These are phyloP conservation scores for Podila minutissima DNA, from an alignment of 192 early-diverging fungal species.

Conservation along the genomic window DNA sequence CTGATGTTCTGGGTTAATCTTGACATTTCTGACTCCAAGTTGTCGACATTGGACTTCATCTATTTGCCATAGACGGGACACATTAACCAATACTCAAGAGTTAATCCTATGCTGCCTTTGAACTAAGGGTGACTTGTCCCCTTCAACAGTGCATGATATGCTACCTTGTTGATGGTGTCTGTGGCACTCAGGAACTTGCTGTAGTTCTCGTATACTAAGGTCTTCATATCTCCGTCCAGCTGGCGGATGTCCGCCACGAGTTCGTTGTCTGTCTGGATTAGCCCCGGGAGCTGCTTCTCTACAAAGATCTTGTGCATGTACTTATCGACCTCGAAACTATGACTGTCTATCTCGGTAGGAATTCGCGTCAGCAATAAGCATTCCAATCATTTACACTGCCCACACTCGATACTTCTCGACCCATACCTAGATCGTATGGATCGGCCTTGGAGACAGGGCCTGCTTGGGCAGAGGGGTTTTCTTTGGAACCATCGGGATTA, in stretches of 20 bases:
- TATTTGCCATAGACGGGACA: conserved; percentile 15
- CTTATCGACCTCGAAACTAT: conserved; percentile 79
- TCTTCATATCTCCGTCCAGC: conserved; percentile 96
- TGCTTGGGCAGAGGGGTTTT: conserved; percentile 25
- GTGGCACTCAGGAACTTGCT: conserved; percentile 96
- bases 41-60: conserved; percentile 89
- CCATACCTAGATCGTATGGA: conserved; percentile 76
- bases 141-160: not conserved
- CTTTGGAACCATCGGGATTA: conserved; percentile 18
- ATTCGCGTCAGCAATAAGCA: not conserved
- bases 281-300: conserved; percentile 70
- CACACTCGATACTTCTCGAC: not conserved
- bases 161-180: conserved; percentile 84
- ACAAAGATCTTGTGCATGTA: conserved; percentile 81
- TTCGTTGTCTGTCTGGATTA: conserved; percentile 80
- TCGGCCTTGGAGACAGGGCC: conserved; percentile 58
- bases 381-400: too few species aligned
- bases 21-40: conserved; percentile 88
- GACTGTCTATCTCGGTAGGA: conserved; percentile 57
- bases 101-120: not conserved
- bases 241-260: conserved; percentile 85
- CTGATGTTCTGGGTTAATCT: conserved; percentile 74
- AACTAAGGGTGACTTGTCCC: not conserved
- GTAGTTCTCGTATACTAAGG: conserved; percentile 98
- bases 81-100: not conserved